phyloP scores from a whole-genome alignment of 495 filamentous ascomycete genomes.

The Annulohypoxylon maeteangense region DNA sequence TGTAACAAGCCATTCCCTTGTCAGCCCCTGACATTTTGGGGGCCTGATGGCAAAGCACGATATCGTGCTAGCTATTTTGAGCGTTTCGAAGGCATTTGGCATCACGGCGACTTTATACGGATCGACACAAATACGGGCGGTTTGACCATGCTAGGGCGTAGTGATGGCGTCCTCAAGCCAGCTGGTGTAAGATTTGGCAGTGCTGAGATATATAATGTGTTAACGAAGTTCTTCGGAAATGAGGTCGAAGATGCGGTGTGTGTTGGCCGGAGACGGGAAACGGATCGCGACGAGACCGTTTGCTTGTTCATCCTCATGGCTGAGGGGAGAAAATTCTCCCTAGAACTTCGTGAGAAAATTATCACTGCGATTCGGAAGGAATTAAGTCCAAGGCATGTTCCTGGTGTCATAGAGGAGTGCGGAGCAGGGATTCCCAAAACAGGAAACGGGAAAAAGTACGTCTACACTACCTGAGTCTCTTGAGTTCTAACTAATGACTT shows the following conservation, averaged over 20 bases:
- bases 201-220: constrained; percentile 91
- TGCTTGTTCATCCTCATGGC: constrained; percentile 85
- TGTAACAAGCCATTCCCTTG: constrained; percentile 88
- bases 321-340: constrained; percentile 59
- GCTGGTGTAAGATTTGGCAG: constrained; percentile 81
- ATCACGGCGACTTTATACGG: constrained; percentile 93
- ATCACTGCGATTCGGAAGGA: constrained; percentile 73
- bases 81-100: constrained; percentile 80
- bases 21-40: constrained; percentile 91
- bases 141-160: constrained; percentile 79
- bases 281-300: constrained; percentile 84
- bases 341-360: constrained; percentile 67
- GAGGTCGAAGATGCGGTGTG: constrained; percentile 87
- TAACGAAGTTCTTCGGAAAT: constrained; percentile 79
- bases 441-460: constrained; percentile 88
- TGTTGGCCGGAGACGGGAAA: constrained; percentile 76
- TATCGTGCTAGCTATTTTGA: constrained; percentile 91
- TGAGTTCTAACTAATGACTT: constrained; percentile 6
- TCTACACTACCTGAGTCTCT: constrained; percentile 8
- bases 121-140: constrained; percentile 79
- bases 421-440: constrained; percentile 84
- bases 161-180: constrained; percentile 82
- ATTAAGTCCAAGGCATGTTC: constrained; percentile 87
- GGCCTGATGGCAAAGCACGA: constrained; percentile 71
- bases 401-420: constrained; percentile 79